A percentile compares a stretch with the other conserved stretches of the same genome.
Conservation (phyloP, 2,329 filamentous ascomycete genomes). For the Bimuria novae-zelandiae region DNA sequence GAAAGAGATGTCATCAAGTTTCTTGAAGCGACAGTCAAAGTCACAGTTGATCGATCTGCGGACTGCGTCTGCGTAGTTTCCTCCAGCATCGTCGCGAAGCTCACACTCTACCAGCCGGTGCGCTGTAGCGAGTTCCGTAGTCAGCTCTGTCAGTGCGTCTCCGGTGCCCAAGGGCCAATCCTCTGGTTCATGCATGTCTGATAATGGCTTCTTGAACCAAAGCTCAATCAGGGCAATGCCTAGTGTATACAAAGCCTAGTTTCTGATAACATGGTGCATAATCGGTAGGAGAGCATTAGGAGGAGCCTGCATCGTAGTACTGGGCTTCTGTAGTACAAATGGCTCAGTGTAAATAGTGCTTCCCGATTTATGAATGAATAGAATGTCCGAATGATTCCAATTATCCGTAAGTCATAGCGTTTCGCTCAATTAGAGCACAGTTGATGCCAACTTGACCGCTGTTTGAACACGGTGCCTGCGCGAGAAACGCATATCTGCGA, state of each 20-base stretch:
- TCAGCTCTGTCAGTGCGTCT: constrained; percentile 15
- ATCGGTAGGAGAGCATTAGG: neutral
- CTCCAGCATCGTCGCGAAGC: constrained; percentile 33
- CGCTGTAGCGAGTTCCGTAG: constrained; percentile 28
- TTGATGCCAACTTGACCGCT: constrained; percentile 25
- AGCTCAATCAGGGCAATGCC: constrained; percentile 43
- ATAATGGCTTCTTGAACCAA: constrained; percentile 33
- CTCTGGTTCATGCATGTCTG: constrained; percentile 20
- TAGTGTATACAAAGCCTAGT: constrained; percentile 39
- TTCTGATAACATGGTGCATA: constrained; percentile 28
- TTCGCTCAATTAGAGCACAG: constrained; percentile 28
- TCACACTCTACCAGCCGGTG: constrained; percentile 28
- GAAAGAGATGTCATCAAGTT: constrained; percentile 33
- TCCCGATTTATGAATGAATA: constrained; percentile 23
- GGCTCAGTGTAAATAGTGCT: constrained; percentile 20
- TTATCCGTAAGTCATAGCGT: constrained; percentile 29
- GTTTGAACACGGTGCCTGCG: constrained; percentile 21
- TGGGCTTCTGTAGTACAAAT: constrained; percentile 22
- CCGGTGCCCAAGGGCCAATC: constrained; percentile 11
- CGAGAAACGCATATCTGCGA: constrained; percentile 20
- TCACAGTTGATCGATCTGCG: constrained; percentile 39
- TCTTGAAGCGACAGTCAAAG: constrained; percentile 30
- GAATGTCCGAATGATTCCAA: constrained; percentile 30
- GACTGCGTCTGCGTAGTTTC: constrained; percentile 37
- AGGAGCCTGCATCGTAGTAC: neutral